These are phyloP conservation scores for Plantago coronopus DNA, from an alignment of 305 asterid species.

Conservation along the genomic window DNA sequence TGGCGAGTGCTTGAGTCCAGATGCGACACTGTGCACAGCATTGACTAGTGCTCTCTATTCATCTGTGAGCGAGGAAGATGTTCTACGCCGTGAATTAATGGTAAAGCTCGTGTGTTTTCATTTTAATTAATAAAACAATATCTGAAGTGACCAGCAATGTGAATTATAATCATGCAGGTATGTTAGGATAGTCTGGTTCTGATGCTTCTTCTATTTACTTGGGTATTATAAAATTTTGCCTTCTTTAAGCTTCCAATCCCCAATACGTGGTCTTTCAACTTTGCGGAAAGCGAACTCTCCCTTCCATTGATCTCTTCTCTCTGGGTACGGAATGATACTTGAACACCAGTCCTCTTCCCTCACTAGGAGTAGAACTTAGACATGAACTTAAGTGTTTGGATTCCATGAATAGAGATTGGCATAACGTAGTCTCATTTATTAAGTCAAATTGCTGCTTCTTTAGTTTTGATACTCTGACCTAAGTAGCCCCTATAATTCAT, in stretches of 20 bases:
- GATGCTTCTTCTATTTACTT: neutral
- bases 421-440: too few relatives aligned
- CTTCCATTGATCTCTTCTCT: too few relatives aligned
- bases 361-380: too few relatives aligned
- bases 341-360: too few relatives aligned
- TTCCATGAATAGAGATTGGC: too few relatives aligned
- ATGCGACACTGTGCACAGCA: constrained; percentile 82
- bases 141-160: too few relatives aligned
- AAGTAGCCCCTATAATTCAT: neutral
- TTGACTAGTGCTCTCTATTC: constrained; percentile 84
- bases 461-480: neutral
- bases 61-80: constrained; percentile 74
- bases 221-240: neutral
- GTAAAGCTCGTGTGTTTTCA: constrained; percentile 37
- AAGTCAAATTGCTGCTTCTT: constrained; percentile 5
- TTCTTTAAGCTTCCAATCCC: neutral
- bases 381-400: too few relatives aligned
- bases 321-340: too few relatives aligned
- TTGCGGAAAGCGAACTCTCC: too few relatives aligned
- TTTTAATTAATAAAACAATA: neutral
- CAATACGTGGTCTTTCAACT: too few relatives aligned
- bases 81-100: constrained; percentile 72
- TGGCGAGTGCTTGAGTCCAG: constrained; percentile 88
- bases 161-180: too few relatives aligned
- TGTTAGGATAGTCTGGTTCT: too few relatives aligned